Percentiles rank a stretch among this genome's conserved stretches.
Conservation (phyloP, 306 rosid genomes). For the Vigna reflexopilosa region DNA sequence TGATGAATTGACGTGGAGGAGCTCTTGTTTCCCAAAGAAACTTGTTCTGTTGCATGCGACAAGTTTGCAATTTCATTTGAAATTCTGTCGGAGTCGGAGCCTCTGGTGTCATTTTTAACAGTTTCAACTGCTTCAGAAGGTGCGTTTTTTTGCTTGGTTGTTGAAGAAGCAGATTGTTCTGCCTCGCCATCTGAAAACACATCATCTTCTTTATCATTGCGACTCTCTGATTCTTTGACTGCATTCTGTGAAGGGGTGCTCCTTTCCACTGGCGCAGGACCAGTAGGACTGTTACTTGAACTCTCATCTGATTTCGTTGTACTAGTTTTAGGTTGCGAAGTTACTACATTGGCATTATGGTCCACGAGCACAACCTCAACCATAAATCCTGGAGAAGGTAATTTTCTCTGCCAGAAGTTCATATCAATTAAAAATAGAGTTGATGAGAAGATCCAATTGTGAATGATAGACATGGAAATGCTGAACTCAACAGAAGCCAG, state of each 20-base stretch:
- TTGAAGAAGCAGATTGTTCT: conserved; percentile 72
- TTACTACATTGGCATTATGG: conserved; percentile 51
- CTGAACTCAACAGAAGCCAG: conserved; percentile 31
- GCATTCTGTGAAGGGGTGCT: conserved; percentile 49
- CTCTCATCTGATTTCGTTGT: conserved; percentile 69
- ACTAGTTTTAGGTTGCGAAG: conserved; percentile 56
- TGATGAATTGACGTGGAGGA: conserved; percentile 47
- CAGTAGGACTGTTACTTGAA: conserved; percentile 59
- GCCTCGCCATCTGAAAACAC: conserved; percentile 89
- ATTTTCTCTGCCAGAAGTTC: conserved; percentile 71
- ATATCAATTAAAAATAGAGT: conserved; percentile 20
- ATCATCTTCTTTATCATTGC: conserved; percentile 79
- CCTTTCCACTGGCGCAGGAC: conserved; percentile 52
- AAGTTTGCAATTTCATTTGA: conserved; percentile 63
- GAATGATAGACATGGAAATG: conserved; percentile 17
- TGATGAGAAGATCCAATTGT: conserved; percentile 33
- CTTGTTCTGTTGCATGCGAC: conserved; percentile 67
- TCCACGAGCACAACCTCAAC: conserved; percentile 91
- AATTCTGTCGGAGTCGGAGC: conserved; percentile 51
- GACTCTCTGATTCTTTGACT: conserved; percentile 49
- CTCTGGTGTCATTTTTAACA: conserved; percentile 48
- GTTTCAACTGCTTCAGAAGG: conserved; percentile 54
- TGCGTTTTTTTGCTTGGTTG: conserved; percentile 63
- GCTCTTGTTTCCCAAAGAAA: conserved; percentile 63
- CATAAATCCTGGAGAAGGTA: conserved; percentile 97